These are phyloP conservation scores for Epichloe bromicola DNA, from an alignment of 2,329 filamentous ascomycete genomes.

Conservation along the genomic window DNA sequence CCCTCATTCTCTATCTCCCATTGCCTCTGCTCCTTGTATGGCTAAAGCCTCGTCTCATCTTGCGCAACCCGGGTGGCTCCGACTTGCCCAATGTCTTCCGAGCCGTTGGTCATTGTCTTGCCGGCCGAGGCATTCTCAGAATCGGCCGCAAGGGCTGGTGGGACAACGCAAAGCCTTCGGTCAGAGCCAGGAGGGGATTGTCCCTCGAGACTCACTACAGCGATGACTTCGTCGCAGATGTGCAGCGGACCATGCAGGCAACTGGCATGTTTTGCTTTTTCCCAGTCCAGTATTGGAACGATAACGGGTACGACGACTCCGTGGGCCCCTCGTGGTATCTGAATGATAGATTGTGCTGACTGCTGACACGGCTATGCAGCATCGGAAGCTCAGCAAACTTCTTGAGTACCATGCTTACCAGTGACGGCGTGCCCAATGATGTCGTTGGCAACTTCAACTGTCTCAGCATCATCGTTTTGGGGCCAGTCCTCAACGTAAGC, in stretches of 20 bases:
- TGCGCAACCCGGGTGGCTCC: slow-evolving; percentile 49
- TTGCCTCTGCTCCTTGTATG: slow-evolving; percentile 44
- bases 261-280: slow-evolving; percentile 29
- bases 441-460: slow-evolving; percentile 47
- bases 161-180: slow-evolving; percentile 44
- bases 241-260: slow-evolving; percentile 35
- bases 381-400: slow-evolving; percentile 23
- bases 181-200: slow-evolving; percentile 28
- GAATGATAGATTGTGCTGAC: not conserved
- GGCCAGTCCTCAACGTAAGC: slow-evolving; percentile 14
- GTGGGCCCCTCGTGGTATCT: not conserved
- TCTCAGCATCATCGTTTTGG: slow-evolving; percentile 41
- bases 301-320: slow-evolving; percentile 16
- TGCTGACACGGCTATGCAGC: slow-evolving; percentile 7
- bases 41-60: slow-evolving; percentile 44
- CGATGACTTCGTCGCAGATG: slow-evolving; percentile 54
- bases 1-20: slow-evolving; percentile 40
- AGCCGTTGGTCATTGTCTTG: slow-evolving; percentile 40
- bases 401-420: slow-evolving; percentile 29
- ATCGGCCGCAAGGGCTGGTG: slow-evolving; percentile 43
- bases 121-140: slow-evolving; percentile 35
- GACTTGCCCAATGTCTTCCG: slow-evolving; percentile 47
- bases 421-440: slow-evolving; percentile 45
- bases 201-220: slow-evolving; percentile 41
- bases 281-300: slow-evolving; percentile 26